phyloP scores from a whole-genome alignment of 73 alveolate genomes.

The Paramecium caudatum region DNA sequence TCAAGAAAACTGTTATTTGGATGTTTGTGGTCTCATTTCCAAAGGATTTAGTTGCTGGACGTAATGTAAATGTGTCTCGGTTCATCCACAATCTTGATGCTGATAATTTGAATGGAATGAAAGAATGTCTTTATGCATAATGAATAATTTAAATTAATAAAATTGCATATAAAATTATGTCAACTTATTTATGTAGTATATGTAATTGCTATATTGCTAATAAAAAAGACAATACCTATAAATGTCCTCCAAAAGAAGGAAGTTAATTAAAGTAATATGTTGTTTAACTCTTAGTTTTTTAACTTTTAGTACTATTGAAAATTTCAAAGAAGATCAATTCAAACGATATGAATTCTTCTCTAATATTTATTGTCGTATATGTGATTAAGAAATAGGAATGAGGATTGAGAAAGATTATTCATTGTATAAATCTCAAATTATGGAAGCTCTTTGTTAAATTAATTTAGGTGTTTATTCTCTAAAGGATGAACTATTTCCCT shows the following conservation, averaged over 20 bases:
- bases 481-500: background rate
- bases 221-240: too few relatives aligned
- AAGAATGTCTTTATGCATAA: constrained; percentile 38
- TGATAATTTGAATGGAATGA: constrained; percentile 17
- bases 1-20: constrained; percentile 17
- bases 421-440: background rate
- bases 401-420: constrained; percentile 22
- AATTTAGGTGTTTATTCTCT: constrained; percentile 11
- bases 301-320: background rate
- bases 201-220: too few relatives aligned
- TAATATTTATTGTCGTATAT: constrained; percentile 40
- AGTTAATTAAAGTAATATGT: background rate
- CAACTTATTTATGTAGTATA: too few relatives aligned
- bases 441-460: background rate
- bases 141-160: too few relatives aligned
- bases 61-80: background rate
- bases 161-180: too few relatives aligned
- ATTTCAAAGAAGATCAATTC: constrained; percentile 51
- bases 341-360: constrained; percentile 28
- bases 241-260: background rate
- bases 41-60: constrained; percentile 1
- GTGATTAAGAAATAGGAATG: constrained; percentile 54
- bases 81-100: background rate
- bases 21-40: background rate
- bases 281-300: background rate